Percentiles rank a stretch among this genome's conserved stretches.
phyloP scores from a whole-genome alignment of 2,329 filamentous ascomycete species.

The Ceratocystis huliohia region DNA sequence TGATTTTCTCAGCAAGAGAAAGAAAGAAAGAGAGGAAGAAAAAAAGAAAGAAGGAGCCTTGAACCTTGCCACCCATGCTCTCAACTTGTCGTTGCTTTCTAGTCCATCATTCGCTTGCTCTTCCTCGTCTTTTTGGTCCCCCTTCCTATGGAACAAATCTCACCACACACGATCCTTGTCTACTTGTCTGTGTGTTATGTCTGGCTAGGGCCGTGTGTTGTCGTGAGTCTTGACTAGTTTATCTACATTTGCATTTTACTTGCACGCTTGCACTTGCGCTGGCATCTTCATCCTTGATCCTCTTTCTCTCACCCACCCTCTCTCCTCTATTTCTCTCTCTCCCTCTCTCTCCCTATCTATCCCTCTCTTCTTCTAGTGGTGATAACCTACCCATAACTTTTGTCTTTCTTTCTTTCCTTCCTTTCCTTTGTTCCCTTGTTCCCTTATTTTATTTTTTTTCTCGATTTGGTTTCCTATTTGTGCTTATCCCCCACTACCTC shows the following conservation, averaged over 20 bases:
- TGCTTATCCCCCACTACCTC: not conserved
- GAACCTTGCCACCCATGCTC: constrained; percentile 8
- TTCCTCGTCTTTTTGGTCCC: constrained; percentile 1
- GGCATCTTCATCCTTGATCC: constrained; percentile 13
- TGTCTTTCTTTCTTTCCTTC: constrained; percentile 10
- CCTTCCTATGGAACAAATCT: constrained; percentile 12
- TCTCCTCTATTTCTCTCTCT: constrained; percentile 1
- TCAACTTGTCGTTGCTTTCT: constrained; percentile 5
- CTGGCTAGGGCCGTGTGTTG: constrained; percentile 7
- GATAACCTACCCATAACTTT: not conserved
- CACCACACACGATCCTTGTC: constrained; percentile 5
- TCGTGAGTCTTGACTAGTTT: not conserved
- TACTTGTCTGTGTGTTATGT: constrained; percentile 9
- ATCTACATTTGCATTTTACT: constrained; percentile 10
- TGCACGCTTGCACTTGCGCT: not conserved
- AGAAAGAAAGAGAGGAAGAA: too few relatives aligned
- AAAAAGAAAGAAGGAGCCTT: not conserved
- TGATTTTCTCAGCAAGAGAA: not conserved
- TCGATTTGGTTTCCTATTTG: not conserved
- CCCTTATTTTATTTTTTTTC: constrained; percentile 12
- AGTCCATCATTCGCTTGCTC: not conserved
- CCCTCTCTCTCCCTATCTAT: constrained; percentile 8
- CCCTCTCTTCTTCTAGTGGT: constrained; percentile 2
- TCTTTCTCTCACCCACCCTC: constrained; percentile 2
- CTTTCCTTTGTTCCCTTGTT: constrained; percentile 8